These are phyloP conservation scores for Camptophora hylomeconis DNA, from an alignment of 2,329 filamentous ascomycete genomes.

Conservation along the genomic window DNA sequence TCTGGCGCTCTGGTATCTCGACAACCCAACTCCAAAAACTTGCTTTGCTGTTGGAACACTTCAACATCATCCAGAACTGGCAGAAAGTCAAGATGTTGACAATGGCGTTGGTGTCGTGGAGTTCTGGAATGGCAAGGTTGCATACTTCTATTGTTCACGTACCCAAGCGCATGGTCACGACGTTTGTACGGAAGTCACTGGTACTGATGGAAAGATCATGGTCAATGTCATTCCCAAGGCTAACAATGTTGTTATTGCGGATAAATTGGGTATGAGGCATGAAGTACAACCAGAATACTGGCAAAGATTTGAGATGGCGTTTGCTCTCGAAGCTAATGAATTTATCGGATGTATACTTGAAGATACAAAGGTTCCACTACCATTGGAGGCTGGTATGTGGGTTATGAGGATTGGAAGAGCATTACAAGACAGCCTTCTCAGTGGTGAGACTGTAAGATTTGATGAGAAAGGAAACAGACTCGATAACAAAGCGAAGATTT, in stretches of 20 bases:
- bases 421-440: constrained; percentile 15
- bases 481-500: constrained; percentile 1
- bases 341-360: constrained; percentile 26
- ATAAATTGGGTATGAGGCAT: constrained; percentile 22
- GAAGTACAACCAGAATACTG: constrained; percentile 27
- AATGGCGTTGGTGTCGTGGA: constrained; percentile 25
- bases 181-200: constrained; percentile 22
- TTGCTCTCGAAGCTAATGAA: constrained; percentile 28
- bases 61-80: constrained; percentile 21
- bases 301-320: constrained; percentile 27
- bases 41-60: constrained; percentile 21
- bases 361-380: constrained; percentile 23
- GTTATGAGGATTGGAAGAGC: constrained; percentile 25
- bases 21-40: constrained; percentile 20
- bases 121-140: constrained; percentile 25
- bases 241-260: constrained; percentile 23
- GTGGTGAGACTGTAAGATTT: constrained; percentile 13
- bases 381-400: constrained; percentile 21
- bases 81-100: constrained; percentile 23
- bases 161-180: constrained; percentile 26
- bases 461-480: constrained; percentile 22
- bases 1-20: constrained; percentile 27
- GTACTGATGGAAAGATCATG: constrained; percentile 22
- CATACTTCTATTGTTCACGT: constrained; percentile 22
- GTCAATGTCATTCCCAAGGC: constrained; percentile 15